Conservation (phyloP, 331 rosid species). For the Quercus tomentella region DNA sequence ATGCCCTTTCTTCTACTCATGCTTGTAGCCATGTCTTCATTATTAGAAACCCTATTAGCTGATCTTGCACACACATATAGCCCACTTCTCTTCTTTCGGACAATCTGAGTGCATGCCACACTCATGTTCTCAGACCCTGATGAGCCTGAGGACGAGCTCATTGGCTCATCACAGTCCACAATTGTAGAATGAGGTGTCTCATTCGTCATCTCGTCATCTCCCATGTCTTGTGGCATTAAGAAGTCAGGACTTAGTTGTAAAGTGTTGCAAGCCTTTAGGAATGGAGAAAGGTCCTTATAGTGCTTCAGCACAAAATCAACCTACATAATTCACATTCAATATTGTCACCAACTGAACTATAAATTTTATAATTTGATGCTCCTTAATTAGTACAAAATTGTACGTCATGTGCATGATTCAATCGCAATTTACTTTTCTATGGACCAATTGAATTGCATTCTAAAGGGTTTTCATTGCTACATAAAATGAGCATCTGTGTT, state of each 20-base stretch:
- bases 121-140: conserved; percentile 77
- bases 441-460: not conserved
- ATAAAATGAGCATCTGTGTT: not conserved
- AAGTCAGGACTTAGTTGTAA: conserved; percentile 78
- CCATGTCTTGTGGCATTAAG: conserved; percentile 74
- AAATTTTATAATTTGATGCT: too few species aligned
- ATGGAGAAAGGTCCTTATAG: conserved; percentile 65
- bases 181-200: conserved; percentile 66
- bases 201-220: conserved; percentile 63
- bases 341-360: not conserved
- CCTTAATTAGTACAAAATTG: too few species aligned
- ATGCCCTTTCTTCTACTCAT: conserved; percentile 93
- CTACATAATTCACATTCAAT: conserved; percentile 22
- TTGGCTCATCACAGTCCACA: conserved; percentile 66
- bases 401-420: not conserved
- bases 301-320: conserved; percentile 83
- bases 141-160: conserved; percentile 64
- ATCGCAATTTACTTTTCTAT: not conserved
- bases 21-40: conserved; percentile 75
- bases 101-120: conserved; percentile 56
- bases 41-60: conserved; percentile 50
- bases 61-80: conserved; percentile 64
- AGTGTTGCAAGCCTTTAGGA: conserved; percentile 57
- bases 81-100: conserved; percentile 83
- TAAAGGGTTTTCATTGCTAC: not conserved